Percentiles rank a stretch among this genome's conserved stretches.
These are phyloP conservation scores for Chloropicon primus DNA, from an alignment of 139 green algal species.

Conservation along the genomic window DNA sequence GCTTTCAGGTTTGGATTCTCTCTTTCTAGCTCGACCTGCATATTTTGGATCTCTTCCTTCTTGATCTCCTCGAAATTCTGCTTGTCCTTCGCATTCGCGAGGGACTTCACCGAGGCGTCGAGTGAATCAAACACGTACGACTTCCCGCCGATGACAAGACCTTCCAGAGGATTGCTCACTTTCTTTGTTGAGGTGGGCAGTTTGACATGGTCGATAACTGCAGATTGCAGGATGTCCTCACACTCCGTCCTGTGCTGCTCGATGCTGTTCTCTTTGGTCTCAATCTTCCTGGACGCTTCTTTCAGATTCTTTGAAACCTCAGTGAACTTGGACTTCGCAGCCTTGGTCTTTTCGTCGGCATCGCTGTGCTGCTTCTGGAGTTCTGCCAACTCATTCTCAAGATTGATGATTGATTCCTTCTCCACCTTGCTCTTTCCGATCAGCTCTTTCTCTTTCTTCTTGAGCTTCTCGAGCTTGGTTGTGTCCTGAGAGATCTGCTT, in stretches of 20 bases:
- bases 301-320: background rate
- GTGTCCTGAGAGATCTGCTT: background rate
- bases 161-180: background rate
- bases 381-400: background rate
- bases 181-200: background rate
- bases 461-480: background rate
- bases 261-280: background rate
- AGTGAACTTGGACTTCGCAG: background rate
- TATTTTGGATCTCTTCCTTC: constrained; percentile 25
- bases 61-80: background rate
- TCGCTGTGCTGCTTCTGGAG: background rate
- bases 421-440: background rate
- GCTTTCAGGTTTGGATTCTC: constrained; percentile 74
- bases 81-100: background rate
- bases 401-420: background rate
- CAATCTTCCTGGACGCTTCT: background rate
- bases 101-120: background rate
- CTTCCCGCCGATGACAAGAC: background rate
- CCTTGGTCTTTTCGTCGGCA: background rate
- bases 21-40: constrained; percentile 29
- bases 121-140: background rate
- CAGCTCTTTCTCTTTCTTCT: constrained; percentile 1
- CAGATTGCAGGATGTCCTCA: background rate
- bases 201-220: background rate
- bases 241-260: background rate